A percentile compares a stretch with the other conserved stretches of the same genome.
Conservation (phyloP, 2,329 filamentous ascomycete genomes). For the Fusarium vanettenii region DNA sequence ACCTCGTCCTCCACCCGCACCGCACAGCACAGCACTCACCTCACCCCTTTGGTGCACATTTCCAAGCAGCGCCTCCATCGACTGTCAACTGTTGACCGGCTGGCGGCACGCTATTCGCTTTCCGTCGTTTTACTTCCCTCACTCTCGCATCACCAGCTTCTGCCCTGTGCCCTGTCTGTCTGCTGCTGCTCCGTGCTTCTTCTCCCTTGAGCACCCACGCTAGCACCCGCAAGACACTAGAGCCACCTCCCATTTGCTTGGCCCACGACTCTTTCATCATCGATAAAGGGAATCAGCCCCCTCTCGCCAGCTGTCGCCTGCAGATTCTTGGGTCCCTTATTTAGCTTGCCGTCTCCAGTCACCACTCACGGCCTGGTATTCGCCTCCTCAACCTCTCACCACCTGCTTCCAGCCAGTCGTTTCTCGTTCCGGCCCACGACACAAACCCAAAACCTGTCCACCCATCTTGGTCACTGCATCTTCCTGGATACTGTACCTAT, state of each 20-base stretch:
- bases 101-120: slow-evolving; percentile 19
- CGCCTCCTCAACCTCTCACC: slow-evolving; percentile 36
- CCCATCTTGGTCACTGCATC: slow-evolving; percentile 34
- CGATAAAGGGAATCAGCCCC: slow-evolving; percentile 43
- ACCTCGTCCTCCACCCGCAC: slow-evolving; percentile 25
- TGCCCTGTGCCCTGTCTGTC: slow-evolving; percentile 9
- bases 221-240: slow-evolving; percentile 19
- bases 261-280: slow-evolving; percentile 43
- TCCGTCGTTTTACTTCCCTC: slow-evolving; percentile 25
- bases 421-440: slow-evolving; percentile 31
- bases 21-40: no score
- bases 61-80: slow-evolving; percentile 23
- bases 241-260: slow-evolving; percentile 37
- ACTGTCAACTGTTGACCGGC: slow-evolving; percentile 22
- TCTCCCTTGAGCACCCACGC: slow-evolving; percentile 16
- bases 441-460: slow-evolving; percentile 35
- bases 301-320: slow-evolving; percentile 35
- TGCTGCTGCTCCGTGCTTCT: slow-evolving; percentile 13
- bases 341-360: slow-evolving; percentile 25
- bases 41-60: background rate
- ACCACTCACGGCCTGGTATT: slow-evolving; percentile 33
- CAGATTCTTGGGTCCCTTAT: slow-evolving; percentile 32
- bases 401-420: slow-evolving; percentile 39
- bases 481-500: slow-evolving; percentile 24
- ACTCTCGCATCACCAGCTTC: slow-evolving; percentile 25